Base-by-base conservation (phyloP, 192 early-diverging fungal genomes). In the Martensiomyces pterosporus region DNA sequence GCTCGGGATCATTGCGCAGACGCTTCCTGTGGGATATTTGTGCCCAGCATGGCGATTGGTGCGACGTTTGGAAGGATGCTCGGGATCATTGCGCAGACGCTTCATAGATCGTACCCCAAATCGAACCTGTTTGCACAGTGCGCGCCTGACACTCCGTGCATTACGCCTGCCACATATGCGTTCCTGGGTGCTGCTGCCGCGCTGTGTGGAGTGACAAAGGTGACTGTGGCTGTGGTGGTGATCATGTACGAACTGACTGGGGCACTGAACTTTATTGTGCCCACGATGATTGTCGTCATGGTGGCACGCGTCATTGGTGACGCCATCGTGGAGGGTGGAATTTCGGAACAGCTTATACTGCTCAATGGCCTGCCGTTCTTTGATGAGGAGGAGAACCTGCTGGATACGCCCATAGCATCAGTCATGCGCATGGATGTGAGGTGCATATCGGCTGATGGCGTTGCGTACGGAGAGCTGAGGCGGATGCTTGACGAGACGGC, bases 241-340 rank as follows among this genome's bases (percentile, higher is more conserved):
- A 97, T 99, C 62, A 95, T 97, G 92, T 99, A 97, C 71, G 97
- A 99, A 60, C 71, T 99, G 47, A 99, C 97, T 0, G 93, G 93
- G 14, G 90, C 94, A 2, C 67, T 99, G 18, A 88, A 88, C 12
- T 99, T 95, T 60, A 80, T 87, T 37, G 74, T 95, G 26, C 84
- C 84, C 1, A 84, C 82, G 2, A 81, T 86, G 76, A 84, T 90
- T 47, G 82, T 84, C 19, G 73, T 90, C 15, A 83, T 90, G 80
- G 80, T 88, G 7, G 85, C 87, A 8, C 82, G 85, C 32, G 72
- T 83, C 26, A 79, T 88, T 6, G 87, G 83, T 26, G 90, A 90
- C 48, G 70, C 76, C 37, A 82, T 90, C 55, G 83, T 71, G 18
- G 75, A 75, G 41, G 86, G 84, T 22, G 88, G 88, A 8, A 88